A percentile compares a stretch with the other conserved stretches of the same genome.
These are phyloP conservation scores for Pyrenula massariospora DNA, from an alignment of 495 filamentous ascomycete species.

Conservation along the genomic window DNA sequence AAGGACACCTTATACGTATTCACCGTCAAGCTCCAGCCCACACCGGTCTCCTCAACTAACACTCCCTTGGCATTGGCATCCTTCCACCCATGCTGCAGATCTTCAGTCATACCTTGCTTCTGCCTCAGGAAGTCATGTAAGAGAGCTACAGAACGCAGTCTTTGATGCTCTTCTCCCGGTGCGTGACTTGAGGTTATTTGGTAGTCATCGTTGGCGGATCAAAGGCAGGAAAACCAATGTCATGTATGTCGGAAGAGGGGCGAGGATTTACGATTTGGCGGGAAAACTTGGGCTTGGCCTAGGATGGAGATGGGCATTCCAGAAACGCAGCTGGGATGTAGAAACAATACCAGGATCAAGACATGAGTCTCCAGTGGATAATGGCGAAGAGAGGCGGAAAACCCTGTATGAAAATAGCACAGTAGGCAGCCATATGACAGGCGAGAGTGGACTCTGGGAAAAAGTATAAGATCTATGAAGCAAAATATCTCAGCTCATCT, in stretches of 20 bases:
- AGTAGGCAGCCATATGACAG: no score
- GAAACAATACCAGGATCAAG: no score
- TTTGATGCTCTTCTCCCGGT: slow-evolving; percentile 69
- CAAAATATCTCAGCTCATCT: no score
- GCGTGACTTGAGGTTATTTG: slow-evolving; percentile 6
- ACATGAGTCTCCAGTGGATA: no score
- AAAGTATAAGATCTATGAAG: no score
- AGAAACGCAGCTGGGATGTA: no score
- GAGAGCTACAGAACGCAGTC: slow-evolving; percentile 71
- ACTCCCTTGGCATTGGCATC: slow-evolving; percentile 37
- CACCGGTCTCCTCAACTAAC: slow-evolving; percentile 4
- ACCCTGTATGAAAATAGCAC: neutral
- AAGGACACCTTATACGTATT: slow-evolving; percentile 25
- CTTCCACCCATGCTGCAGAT: slow-evolving; percentile 32
- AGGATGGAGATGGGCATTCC: slow-evolving; percentile 15
- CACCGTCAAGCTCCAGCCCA: slow-evolving; percentile 12
- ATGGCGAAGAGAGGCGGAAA: neutral
- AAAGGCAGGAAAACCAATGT: slow-evolving; percentile 30
- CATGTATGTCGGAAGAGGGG: slow-evolving; percentile 70
- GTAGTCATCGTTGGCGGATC: neutral
- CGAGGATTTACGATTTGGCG: slow-evolving; percentile 70
- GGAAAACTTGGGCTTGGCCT: slow-evolving; percentile 75
- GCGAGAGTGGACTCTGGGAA: no score
- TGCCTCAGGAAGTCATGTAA: slow-evolving; percentile 39
- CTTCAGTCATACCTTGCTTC: slow-evolving; percentile 26